A percentile compares a stretch with the other conserved stretches of the same genome.
These are phyloP conservation scores for Nicotiana undulata DNA, from an alignment of 257 asterid species.

Conservation along the genomic window DNA sequence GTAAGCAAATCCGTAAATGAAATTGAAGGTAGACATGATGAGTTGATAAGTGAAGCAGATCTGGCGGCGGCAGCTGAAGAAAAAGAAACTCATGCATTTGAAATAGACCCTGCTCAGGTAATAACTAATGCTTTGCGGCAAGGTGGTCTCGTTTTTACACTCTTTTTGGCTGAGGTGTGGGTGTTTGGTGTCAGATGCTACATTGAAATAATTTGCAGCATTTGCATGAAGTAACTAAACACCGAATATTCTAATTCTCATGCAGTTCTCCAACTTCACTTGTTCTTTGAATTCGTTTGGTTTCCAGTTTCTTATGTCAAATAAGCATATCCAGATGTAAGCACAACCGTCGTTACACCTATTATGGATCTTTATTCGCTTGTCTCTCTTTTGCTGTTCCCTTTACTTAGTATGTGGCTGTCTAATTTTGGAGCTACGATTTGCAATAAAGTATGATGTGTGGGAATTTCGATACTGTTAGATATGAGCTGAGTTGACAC, in stretches of 20 bases:
- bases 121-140: neutral
- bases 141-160: neutral
- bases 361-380: neutral
- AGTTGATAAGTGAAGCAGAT: conserved; percentile 84
- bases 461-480: neutral
- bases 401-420: neutral
- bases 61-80: conserved; percentile 97
- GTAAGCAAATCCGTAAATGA: conserved; percentile 77
- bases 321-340: neutral
- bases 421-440: neutral
- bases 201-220: neutral
- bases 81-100: conserved; percentile 93
- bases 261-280: neutral
- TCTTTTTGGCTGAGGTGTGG: neutral
- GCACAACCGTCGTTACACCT: neutral
- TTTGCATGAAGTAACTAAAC: neutral
- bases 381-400: neutral
- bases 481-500: neutral
- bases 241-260: neutral
- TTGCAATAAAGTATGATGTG: neutral
- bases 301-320: neutral
- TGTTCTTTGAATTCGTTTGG: neutral
- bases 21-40: conserved; percentile 82
- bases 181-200: neutral
- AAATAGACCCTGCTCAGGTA: conserved; percentile 92